phyloP scores from a whole-genome alignment of 768 basidiomycete species.

The Favolaschia claudopus region DNA sequence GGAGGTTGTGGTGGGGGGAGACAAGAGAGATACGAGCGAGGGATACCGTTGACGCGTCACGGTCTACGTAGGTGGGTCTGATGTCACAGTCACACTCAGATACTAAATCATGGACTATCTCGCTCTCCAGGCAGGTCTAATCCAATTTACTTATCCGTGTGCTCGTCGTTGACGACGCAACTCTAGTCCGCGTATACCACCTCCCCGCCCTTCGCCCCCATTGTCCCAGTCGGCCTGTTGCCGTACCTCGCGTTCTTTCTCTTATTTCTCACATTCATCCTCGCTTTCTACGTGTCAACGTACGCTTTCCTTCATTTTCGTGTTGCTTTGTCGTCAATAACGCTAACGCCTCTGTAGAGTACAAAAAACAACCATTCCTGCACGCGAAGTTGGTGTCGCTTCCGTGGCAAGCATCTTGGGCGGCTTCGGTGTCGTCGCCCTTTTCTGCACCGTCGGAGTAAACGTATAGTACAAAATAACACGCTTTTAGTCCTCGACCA shows the following conservation, averaged over 20 bases:
- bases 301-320: constrained; percentile 45
- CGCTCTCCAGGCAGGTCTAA: constrained; percentile 54
- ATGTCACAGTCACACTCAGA: constrained; percentile 55
- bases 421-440: constrained; percentile 88
- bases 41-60: constrained; percentile 45
- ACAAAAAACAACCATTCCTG: constrained; percentile 68
- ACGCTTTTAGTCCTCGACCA: no score
- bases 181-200: constrained; percentile 66
- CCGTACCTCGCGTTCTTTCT: constrained; percentile 80
- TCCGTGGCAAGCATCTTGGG: constrained; percentile 78
- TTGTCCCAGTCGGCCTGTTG: constrained; percentile 70
- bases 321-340: constrained; percentile 16
- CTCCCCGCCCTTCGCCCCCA: constrained; percentile 75
- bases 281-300: constrained; percentile 93
- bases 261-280: constrained; percentile 77
- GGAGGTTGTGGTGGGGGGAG: constrained; percentile 33
- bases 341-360: constrained; percentile 56
- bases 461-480: constrained; percentile 66
- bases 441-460: constrained; percentile 88
- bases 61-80: constrained; percentile 66
- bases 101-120: constrained; percentile 62
- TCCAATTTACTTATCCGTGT: constrained; percentile 9
- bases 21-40: constrained; percentile 27
- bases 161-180: constrained; percentile 8
- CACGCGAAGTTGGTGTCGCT: constrained; percentile 76